Percentiles rank a stretch among this genome's conserved stretches.
Conservation (phyloP, 768 basidiomycete genomes). For the Hypholoma fasciculare region DNA sequence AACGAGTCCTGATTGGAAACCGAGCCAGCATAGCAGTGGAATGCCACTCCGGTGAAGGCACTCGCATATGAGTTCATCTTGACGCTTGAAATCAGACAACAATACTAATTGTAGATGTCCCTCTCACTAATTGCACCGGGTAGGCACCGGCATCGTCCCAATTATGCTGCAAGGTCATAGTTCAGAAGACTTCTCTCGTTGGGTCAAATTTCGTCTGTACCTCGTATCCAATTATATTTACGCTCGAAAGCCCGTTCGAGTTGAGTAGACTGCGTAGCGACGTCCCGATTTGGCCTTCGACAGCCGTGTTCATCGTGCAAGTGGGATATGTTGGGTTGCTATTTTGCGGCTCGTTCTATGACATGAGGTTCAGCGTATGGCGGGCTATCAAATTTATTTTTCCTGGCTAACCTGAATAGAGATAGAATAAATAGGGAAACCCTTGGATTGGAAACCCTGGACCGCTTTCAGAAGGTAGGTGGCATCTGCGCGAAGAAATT, state of each 20-base stretch:
- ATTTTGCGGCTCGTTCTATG: conserved; percentile 54
- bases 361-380: neutral
- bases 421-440: conserved; percentile 64
- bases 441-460: conserved; percentile 65
- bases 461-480: conserved; percentile 72
- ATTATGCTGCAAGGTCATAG: conserved; percentile 49
- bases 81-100: neutral
- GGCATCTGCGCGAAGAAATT: conserved; percentile 45
- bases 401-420: conserved; percentile 42
- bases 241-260: conserved; percentile 55
- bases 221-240: conserved; percentile 61
- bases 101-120: neutral
- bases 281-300: conserved; percentile 60
- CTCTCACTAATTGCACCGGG: conserved; percentile 46
- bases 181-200: neutral
- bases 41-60: conserved; percentile 64
- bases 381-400: no score
- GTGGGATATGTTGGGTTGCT: conserved; percentile 72
- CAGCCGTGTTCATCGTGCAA: conserved; percentile 49
- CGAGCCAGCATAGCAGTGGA: conserved; percentile 70
- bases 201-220: conserved; percentile 9
- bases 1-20: conserved; percentile 57
- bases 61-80: conserved; percentile 56
- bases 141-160: conserved; percentile 69
- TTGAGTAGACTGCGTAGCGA: conserved; percentile 60